Evolutionary conservation across 495 filamentous ascomycete species (phyloP).

Genomic region (Niebla homalea): DNA sequence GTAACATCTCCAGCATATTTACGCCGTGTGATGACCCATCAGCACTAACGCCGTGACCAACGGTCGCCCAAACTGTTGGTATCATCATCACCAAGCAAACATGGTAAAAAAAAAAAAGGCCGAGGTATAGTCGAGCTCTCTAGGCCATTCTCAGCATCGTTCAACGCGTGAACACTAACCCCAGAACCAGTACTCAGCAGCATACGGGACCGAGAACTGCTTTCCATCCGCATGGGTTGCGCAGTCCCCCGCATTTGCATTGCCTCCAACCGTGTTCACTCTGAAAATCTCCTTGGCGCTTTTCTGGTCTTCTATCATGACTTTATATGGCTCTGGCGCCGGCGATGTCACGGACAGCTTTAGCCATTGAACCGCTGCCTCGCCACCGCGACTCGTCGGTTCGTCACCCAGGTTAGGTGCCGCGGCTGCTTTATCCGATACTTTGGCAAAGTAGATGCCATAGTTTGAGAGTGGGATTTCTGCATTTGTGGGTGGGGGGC

Average conservation of each 20-base stretch:
- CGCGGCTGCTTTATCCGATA: constrained; percentile 32
- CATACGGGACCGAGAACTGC: constrained; percentile 62
- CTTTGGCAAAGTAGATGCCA: constrained; percentile 46
- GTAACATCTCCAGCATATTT: no score
- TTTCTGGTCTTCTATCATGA: constrained; percentile 22
- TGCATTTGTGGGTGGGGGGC: no score
- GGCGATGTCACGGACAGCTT: constrained; percentile 27
- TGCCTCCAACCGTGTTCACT: constrained; percentile 72
- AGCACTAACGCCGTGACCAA: no score
- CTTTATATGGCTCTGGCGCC: constrained; percentile 22
- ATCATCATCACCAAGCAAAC: no score
- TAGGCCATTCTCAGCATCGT: not conserved
- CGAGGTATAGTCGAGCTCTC: not conserved
- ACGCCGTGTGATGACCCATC: no score
- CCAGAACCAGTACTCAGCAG: constrained; percentile 59
- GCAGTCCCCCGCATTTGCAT: constrained; percentile 58
- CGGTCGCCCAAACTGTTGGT: no score
- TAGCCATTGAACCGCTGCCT: constrained; percentile 63
- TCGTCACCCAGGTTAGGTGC: constrained; percentile 45
- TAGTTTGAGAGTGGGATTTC: constrained; percentile 25
- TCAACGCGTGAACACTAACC: constrained; percentile 5
- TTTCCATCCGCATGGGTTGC: constrained; percentile 36
- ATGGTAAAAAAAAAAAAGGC: no score
- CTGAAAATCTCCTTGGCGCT: constrained; percentile 63
- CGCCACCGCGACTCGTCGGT: constrained; percentile 35